These are phyloP conservation scores for Antarctomyces pellizariae DNA, from an alignment of 495 filamentous ascomycete species.

Conservation along the genomic window DNA sequence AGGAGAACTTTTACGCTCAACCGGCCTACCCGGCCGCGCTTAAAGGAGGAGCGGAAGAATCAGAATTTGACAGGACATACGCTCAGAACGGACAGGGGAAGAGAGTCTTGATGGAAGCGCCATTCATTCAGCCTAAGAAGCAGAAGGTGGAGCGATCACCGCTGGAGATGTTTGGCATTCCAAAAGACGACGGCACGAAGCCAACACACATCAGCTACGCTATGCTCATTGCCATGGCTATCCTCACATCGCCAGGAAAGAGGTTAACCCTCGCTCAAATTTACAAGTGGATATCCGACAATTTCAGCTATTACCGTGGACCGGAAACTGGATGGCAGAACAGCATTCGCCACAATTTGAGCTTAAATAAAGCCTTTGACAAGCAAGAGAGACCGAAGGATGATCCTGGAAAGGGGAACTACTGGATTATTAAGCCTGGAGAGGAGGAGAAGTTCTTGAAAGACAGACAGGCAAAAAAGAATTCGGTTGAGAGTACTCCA, in stretches of 20 bases:
- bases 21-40: slow-evolving; percentile 26
- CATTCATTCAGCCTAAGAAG: slow-evolving; percentile 51
- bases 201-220: slow-evolving; percentile 87
- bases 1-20: slow-evolving; percentile 39
- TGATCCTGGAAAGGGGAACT: slow-evolving; percentile 95
- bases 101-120: slow-evolving; percentile 45
- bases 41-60: slow-evolving; percentile 11
- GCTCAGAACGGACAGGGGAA: slow-evolving; percentile 38
- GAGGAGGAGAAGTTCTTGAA: slow-evolving; percentile 74
- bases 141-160: slow-evolving; percentile 25
- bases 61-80: slow-evolving; percentile 14
- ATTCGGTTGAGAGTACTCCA: slow-evolving; percentile 7
- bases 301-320: slow-evolving; percentile 64
- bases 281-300: slow-evolving; percentile 97
- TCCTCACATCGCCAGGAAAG: slow-evolving; percentile 63
- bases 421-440: slow-evolving; percentile 82
- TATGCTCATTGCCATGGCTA: slow-evolving; percentile 90
- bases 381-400: slow-evolving; percentile 94
- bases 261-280: slow-evolving; percentile 87
- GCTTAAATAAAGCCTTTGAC: slow-evolving; percentile 87
- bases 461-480: slow-evolving; percentile 42
- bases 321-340: slow-evolving; percentile 90
- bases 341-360: slow-evolving; percentile 96
- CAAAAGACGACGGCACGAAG: slow-evolving; percentile 73
- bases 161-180: slow-evolving; percentile 24